These are phyloP conservation scores for Desmodesmus armatus DNA, from an alignment of 139 green algal genomes.

Conservation along the genomic window DNA sequence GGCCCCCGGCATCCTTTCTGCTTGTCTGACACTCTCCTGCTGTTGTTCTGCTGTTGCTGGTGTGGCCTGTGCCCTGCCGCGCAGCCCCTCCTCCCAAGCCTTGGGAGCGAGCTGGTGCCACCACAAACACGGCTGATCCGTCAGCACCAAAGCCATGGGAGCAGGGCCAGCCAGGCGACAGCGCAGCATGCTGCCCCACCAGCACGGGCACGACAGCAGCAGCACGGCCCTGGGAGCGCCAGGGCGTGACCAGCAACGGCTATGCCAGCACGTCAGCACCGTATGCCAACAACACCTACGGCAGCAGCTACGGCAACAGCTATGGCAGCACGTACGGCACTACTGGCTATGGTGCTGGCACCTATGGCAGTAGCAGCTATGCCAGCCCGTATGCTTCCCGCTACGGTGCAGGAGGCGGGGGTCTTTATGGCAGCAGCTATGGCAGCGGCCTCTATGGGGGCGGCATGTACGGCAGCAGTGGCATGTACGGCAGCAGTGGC, in stretches of 20 bases:
- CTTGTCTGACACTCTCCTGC: too few species aligned
- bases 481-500: constrained; percentile 55
- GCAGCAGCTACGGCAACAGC: constrained; percentile 9
- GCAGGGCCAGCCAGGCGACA: not conserved
- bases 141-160: constrained; percentile 69
- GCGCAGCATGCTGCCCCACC: not conserved
- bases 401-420: constrained; percentile 48
- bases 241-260: constrained; percentile 1
- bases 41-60: too few species aligned
- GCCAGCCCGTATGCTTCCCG: constrained; percentile 48
- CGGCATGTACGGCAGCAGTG: constrained; percentile 49
- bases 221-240: constrained; percentile 59
- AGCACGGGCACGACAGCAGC: not conserved
- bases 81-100: constrained; percentile 68
- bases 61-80: too few species aligned
- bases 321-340: constrained; percentile 34
- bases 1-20: too few species aligned
- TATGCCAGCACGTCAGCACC: constrained; percentile 39
- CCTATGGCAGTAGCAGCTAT: constrained; percentile 45
- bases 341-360: not conserved
- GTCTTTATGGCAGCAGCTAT: constrained; percentile 64
- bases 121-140: constrained; percentile 3
- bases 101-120: constrained; percentile 61
- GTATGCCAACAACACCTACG: constrained; percentile 53
- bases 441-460: constrained; percentile 50